A percentile compares a stretch with the other conserved stretches of the same genome.
These are phyloP conservation scores for Metrosideros polymorpha DNA, from an alignment of 441 rosid species.

Conservation along the genomic window DNA sequence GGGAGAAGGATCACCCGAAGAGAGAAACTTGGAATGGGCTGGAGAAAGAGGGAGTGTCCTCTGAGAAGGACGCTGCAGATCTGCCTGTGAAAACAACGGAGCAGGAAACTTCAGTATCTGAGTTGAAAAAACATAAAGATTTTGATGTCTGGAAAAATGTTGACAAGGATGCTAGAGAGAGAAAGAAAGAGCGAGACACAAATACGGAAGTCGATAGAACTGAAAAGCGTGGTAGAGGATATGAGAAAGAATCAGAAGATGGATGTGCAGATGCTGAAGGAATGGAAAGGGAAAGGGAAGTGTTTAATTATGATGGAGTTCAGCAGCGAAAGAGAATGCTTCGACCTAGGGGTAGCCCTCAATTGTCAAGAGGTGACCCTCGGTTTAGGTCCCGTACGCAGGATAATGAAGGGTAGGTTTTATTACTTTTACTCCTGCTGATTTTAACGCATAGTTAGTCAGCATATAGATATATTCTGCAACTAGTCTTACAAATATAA, in stretches of 20 bases:
- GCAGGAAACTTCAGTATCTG: slow-evolving; percentile 43
- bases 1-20: slow-evolving; percentile 68
- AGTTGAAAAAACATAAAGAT: slow-evolving; percentile 70
- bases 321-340: slow-evolving; percentile 97
- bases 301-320: slow-evolving; percentile 60
- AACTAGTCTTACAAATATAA: not conserved
- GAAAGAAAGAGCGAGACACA: slow-evolving; percentile 78
- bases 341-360: slow-evolving; percentile 92
- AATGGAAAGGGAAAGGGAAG: slow-evolving; percentile 65
- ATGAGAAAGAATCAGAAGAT: slow-evolving; percentile 83
- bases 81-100: slow-evolving; percentile 48
- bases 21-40: slow-evolving; percentile 54
- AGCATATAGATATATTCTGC: not conserved
- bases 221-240: slow-evolving; percentile 61
- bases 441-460: not conserved
- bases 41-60: slow-evolving; percentile 53
- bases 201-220: slow-evolving; percentile 71
- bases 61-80: slow-evolving; percentile 68
- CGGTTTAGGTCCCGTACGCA: slow-evolving; percentile 54
- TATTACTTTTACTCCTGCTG: not conserved
- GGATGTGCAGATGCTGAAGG: slow-evolving; percentile 82
- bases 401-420: slow-evolving; percentile 83
- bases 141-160: slow-evolving; percentile 54
- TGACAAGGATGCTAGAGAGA: slow-evolving; percentile 72
- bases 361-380: slow-evolving; percentile 58